Conservation (phyloP, 1,284 basidiomycete genomes). For the Flammula alnicola region DNA sequence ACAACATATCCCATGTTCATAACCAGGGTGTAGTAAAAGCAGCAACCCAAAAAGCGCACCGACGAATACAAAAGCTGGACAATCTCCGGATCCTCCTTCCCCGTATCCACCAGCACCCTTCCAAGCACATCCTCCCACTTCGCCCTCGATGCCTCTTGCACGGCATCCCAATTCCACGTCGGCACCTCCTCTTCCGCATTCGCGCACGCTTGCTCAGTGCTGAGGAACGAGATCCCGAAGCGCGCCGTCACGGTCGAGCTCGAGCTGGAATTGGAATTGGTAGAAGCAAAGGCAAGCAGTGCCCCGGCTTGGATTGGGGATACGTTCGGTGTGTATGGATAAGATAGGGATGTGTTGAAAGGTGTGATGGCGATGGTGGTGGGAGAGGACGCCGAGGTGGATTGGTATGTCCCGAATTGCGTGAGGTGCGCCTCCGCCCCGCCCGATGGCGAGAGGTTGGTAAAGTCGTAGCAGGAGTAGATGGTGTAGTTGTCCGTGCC, state of each 20-base stretch:
- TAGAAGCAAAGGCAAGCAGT: slow-evolving; percentile 39
- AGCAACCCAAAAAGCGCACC: slow-evolving; percentile 27
- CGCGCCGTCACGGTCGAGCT: slow-evolving; percentile 40
- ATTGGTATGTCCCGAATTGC: slow-evolving; percentile 45
- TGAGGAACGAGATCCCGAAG: slow-evolving; percentile 52
- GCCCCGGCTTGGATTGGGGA: slow-evolving; percentile 49
- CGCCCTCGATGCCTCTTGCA: slow-evolving; percentile 39
- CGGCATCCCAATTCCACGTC: slow-evolving; percentile 46
- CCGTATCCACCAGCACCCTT: slow-evolving; percentile 41
- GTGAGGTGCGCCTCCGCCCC: slow-evolving; percentile 23
- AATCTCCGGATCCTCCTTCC: slow-evolving; percentile 44
- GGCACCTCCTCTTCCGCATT: slow-evolving; percentile 53
- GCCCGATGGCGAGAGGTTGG: slow-evolving; percentile 24
- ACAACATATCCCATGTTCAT: not conserved
- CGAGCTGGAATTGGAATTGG: not conserved
- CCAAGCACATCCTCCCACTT: slow-evolving; percentile 50
- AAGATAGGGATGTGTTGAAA: slow-evolving; percentile 37
- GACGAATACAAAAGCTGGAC: slow-evolving; percentile 52
- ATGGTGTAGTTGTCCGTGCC: slow-evolving; percentile 53
- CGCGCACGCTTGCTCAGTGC: slow-evolving; percentile 45
- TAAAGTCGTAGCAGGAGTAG: slow-evolving; percentile 53
- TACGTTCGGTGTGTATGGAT: slow-evolving; percentile 39
- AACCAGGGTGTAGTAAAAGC: not conserved
- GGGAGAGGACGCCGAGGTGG: slow-evolving; percentile 36
- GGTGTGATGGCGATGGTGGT: slow-evolving; percentile 39